Conservation (phyloP, 371 early-diverging fungal genomes). For the Saksenaea oblongispora region DNA sequence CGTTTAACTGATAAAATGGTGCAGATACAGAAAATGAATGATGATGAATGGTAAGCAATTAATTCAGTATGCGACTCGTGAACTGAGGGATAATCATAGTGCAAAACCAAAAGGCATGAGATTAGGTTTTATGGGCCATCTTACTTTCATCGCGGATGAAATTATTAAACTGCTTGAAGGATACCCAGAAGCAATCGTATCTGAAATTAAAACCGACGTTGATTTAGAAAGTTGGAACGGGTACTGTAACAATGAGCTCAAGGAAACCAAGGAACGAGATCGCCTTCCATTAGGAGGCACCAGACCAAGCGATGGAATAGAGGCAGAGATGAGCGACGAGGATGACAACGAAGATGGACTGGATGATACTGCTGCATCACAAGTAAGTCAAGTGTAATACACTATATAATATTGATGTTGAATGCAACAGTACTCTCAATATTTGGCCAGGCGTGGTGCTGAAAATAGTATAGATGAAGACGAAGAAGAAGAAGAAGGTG, state of each 20-base stretch:
- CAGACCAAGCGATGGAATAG: slow-evolving; percentile 61
- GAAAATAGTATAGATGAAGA: slow-evolving; percentile 35
- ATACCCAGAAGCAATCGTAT: slow-evolving; percentile 54
- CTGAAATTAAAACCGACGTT: slow-evolving; percentile 59
- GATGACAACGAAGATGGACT: slow-evolving; percentile 29
- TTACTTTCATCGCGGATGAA: slow-evolving; percentile 94
- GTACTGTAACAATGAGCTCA: slow-evolving; percentile 75
- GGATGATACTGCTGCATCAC: slow-evolving; percentile 24
- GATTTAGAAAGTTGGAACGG: slow-evolving; percentile 85
- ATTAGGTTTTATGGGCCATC: slow-evolving; percentile 95
- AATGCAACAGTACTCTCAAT: slow-evolving; percentile 21
- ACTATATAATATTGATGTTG: neutral
- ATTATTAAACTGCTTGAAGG: slow-evolving; percentile 83
- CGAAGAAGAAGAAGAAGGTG: slow-evolving; percentile 30
- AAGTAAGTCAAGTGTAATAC: slow-evolving; percentile 9
- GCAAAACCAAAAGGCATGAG: slow-evolving; percentile 81
- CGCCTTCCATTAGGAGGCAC: slow-evolving; percentile 85
- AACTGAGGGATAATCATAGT: slow-evolving; percentile 22
- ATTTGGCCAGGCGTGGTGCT: slow-evolving; percentile 25
- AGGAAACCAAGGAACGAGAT: slow-evolving; percentile 86
- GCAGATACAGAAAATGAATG: slow-evolving; percentile 60
- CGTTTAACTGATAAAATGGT: slow-evolving; percentile 77
- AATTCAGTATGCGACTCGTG: neutral
- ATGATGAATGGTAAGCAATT: slow-evolving; percentile 31
- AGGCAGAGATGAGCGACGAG: slow-evolving; percentile 27